Base-by-base conservation (phyloP, 176 grass and related monocot species). In the Carex pumila region DNA sequence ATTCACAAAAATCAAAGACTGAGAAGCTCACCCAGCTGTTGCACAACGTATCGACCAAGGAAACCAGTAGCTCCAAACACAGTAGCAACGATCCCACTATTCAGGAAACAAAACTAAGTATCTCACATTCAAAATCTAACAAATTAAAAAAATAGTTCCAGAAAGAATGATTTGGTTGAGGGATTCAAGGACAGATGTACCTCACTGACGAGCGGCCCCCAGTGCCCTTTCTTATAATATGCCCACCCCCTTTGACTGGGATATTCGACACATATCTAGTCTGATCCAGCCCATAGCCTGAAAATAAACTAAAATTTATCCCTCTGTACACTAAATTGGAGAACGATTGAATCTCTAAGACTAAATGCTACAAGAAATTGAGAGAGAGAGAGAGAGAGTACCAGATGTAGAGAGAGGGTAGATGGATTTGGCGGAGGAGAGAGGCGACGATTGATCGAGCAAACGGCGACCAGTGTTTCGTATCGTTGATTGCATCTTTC, bases 11-110 rank as follows among this genome's bases (percentile, higher is more conserved):
- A 11, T 0, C 53, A 68, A 67, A 69, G 31, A 30, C 54, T 67
- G 14, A 22, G 62, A 83, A 83, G 60, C 90, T 99, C n/a, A 99
- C 93, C 96, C 79, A 99, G 93, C 25, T 94, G 91, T 71, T 91
- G 91, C 41, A 99, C 96, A 55, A 99, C 86, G 72, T 99, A 99
- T 25, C 91, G 93, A 18, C 96, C 96, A 86, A 99, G 93, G 86
- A 99, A 99, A 54, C 96, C 96, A 59, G 96, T 99, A 92, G 96
- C 93, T 65, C 96, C 96, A 92, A 99, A 99, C 36, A 99, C 96
- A 13, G 96, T 94, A 61, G 96, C 91, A 31, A 99, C 43, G 25
- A 99, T 99, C 90, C 96, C 93, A 95, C 96, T 99, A 22, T 86
- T 53, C 15, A 69, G 0, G 15, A 32, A 85, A 31, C 47, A 3